phyloP scores from a whole-genome alignment of 345 rosid species.

The Erucastrum elatum region DNA sequence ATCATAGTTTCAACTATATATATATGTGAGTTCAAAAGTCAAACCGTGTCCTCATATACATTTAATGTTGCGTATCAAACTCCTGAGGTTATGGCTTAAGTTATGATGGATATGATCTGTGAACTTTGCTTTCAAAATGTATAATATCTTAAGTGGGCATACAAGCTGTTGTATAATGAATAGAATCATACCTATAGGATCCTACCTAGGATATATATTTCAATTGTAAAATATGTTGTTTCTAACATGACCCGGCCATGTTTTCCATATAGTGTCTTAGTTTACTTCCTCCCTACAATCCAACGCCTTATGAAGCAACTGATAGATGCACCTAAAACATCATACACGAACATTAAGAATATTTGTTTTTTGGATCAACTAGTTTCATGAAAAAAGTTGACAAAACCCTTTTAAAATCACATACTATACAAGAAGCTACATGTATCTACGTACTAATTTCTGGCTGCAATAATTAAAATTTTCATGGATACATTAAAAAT shows the following conservation, averaged over 20 bases:
- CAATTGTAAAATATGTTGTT: background rate
- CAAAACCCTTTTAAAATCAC: background rate
- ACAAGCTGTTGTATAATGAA: background rate
- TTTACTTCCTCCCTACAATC: background rate
- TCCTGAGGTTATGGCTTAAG: constrained; percentile 40
- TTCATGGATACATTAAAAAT: background rate
- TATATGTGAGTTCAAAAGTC: constrained; percentile 17
- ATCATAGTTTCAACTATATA: background rate
- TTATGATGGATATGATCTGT: constrained; percentile 22
- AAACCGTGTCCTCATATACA: background rate
- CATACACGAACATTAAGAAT: background rate
- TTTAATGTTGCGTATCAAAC: constrained; percentile 27
- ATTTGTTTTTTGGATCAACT: background rate
- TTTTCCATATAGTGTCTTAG: background rate
- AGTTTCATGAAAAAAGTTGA: background rate
- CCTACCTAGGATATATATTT: background rate
- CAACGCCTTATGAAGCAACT: background rate
- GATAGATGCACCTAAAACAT: background rate
- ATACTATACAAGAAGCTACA: background rate
- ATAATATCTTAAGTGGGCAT: background rate
- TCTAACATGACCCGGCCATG: background rate
- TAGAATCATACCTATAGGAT: background rate
- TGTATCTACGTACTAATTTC: background rate
- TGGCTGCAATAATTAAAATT: background rate
- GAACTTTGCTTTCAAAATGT: constrained; percentile 26